Percentiles rank a stretch among this genome's conserved stretches.
These are phyloP conservation scores for Solanum clarkiae DNA, from an alignment of 257 asterid genomes.

Conservation along the genomic window DNA sequence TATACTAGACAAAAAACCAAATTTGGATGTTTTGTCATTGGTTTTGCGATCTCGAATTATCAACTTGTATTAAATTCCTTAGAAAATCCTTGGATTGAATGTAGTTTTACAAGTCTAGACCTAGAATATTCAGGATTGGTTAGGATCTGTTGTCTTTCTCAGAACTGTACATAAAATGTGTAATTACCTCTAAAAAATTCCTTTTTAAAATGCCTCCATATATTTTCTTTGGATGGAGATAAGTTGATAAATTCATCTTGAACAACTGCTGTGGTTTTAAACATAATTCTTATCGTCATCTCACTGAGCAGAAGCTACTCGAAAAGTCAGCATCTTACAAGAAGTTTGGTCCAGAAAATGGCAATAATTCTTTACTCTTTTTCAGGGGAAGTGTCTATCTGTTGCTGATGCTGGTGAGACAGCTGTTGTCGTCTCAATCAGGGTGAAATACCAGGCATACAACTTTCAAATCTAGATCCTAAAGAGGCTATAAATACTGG, in stretches of 20 bases:
- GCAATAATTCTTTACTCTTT: slow-evolving; percentile 27
- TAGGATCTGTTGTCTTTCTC: neutral
- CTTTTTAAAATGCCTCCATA: neutral
- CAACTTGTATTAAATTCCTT: neutral
- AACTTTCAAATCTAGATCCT: slow-evolving; percentile 8
- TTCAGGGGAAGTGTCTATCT: slow-evolving; percentile 61
- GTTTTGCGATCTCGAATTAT: neutral
- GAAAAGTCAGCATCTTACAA: slow-evolving; percentile 14
- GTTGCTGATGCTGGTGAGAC: slow-evolving; percentile 92
- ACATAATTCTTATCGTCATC: slow-evolving; percentile 16
- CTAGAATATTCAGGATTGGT: neutral
- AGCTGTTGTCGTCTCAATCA: slow-evolving; percentile 57
- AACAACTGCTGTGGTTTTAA: neutral
- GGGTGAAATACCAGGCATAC: slow-evolving; percentile 27
- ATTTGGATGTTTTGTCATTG: neutral
- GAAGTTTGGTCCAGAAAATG: slow-evolving; percentile 26
- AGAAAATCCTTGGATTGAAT: neutral
- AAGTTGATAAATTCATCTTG: neutral
- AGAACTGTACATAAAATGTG: neutral
- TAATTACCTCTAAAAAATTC: neutral
- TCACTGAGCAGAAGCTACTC: slow-evolving; percentile 40
- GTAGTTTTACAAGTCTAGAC: neutral
- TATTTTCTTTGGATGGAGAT: neutral
- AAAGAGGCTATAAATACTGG: slow-evolving; percentile 14
- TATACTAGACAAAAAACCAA: neutral